Percentiles rank a stretch among this genome's conserved stretches.
These are phyloP conservation scores for Furcasterigmium furcatum DNA, from an alignment of 2,329 filamentous ascomycete species.

Conservation along the genomic window DNA sequence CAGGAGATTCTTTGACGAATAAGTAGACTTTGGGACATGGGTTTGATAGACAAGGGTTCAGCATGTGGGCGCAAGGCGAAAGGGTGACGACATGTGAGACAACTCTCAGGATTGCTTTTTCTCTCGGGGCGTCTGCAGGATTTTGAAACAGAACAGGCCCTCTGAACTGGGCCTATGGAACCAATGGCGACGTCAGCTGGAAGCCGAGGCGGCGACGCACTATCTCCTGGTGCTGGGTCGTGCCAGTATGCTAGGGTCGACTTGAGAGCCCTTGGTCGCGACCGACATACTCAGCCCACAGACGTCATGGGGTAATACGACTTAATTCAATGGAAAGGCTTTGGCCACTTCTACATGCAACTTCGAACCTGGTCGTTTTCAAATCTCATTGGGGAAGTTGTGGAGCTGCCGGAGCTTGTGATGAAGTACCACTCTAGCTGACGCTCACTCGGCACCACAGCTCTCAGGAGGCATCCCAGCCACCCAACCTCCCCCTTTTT, in stretches of 20 bases:
- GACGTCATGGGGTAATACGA: background rate
- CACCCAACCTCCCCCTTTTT: conserved; percentile 14
- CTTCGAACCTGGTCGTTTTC: too few relatives aligned
- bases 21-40: conserved; percentile 17
- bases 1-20: background rate
- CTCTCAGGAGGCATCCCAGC: conserved; percentile 7
- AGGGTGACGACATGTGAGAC: background rate
- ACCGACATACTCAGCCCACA: background rate
- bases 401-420: background rate
- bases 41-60: conserved; percentile 4
- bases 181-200: conserved; percentile 2
- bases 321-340: background rate
- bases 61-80: background rate
- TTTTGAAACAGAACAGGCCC: background rate
- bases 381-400: background rate
- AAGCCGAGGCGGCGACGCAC: background rate
- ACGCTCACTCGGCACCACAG: conserved; percentile 11
- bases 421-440: conserved; percentile 15
- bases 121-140: background rate
- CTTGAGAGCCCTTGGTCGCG: background rate
- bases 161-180: background rate
- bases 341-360: too few relatives aligned
- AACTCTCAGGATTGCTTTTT: background rate
- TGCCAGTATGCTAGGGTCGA: background rate
- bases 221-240: background rate